These are phyloP conservation scores for Kitagawia praeruptora DNA, from an alignment of 129 eudicot species.

Conservation along the genomic window DNA sequence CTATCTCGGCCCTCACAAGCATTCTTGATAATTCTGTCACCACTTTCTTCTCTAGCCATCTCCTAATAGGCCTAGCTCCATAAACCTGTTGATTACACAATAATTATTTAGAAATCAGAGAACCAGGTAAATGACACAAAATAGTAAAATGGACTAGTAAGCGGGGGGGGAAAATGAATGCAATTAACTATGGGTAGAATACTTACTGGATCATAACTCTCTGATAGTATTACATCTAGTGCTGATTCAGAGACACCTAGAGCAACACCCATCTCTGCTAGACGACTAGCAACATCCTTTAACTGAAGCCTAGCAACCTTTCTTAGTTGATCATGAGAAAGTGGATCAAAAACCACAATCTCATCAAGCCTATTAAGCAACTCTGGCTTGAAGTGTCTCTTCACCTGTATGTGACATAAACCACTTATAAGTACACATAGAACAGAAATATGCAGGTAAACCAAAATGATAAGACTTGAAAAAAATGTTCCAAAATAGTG, in stretches of 20 bases:
- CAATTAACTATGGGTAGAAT: neutral
- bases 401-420: conserved; percentile 41
- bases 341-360: conserved; percentile 91
- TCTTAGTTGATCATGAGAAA: conserved; percentile 75
- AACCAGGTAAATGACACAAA: neutral
- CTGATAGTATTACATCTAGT: conserved; percentile 56
- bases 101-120: neutral
- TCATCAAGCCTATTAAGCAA: conserved; percentile 79
- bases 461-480: neutral
- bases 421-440: neutral
- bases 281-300: conserved; percentile 79
- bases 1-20: conserved; percentile 72
- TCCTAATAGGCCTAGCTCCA: conserved; percentile 95
- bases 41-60: conserved; percentile 86
- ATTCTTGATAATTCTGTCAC: conserved; percentile 80
- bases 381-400: conserved; percentile 83
- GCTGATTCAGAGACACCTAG: conserved; percentile 86
- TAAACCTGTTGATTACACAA: conserved; percentile 38
- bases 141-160: neutral
- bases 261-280: conserved; percentile 91
- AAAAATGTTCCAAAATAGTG: neutral
- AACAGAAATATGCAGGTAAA: neutral
- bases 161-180: no score
- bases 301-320: conserved; percentile 71
- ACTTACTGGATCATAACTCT: conserved; percentile 94